phyloP scores from a whole-genome alignment of 148 eudicot genomes.

The Linanthus parryae region DNA sequence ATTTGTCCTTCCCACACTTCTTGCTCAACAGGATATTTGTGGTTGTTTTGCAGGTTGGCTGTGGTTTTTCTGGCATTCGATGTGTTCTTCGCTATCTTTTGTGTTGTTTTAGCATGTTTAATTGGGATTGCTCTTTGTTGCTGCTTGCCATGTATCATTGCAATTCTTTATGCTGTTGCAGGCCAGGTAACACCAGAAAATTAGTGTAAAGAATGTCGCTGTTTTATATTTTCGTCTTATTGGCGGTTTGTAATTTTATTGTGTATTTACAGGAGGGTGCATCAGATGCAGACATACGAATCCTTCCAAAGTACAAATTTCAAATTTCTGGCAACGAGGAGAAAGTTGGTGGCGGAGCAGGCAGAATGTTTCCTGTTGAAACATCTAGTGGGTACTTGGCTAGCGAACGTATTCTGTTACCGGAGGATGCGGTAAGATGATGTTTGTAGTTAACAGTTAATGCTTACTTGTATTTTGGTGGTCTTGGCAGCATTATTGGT shows the following conservation, averaged over 20 bases:
- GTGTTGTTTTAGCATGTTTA: conserved; percentile 86
- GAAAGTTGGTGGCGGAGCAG: conserved; percentile 53
- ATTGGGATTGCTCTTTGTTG: conserved; percentile 94
- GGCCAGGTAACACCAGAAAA: conserved; percentile 62
- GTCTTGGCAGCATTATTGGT: background rate
- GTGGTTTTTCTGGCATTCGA: conserved; percentile 94
- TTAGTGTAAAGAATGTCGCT: background rate
- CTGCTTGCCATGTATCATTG: conserved; percentile 97
- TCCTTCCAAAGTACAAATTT: conserved; percentile 73
- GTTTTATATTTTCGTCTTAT: too few relatives aligned
- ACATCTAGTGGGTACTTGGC: conserved; percentile 52
- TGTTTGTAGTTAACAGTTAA: background rate
- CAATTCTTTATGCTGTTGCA: conserved; percentile 82
- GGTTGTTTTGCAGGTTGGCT: conserved; percentile 62
- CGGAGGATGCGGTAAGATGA: conserved; percentile 91
- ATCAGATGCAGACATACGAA: conserved; percentile 80
- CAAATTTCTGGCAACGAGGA: conserved; percentile 40
- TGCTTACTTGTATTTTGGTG: background rate
- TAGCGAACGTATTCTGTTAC: conserved; percentile 66
- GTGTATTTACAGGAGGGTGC: conserved; percentile 80
- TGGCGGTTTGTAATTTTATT: too few relatives aligned
- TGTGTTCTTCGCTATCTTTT: conserved; percentile 93
- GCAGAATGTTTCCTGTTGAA: conserved; percentile 81
- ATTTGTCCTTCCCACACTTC: background rate
- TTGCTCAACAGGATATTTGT: background rate